Evolutionary conservation across 805 yeast genomes (phyloP), one percentile per base, ranked within the genome.

Genomic region (Wickerhamiella musiphila): DNA sequence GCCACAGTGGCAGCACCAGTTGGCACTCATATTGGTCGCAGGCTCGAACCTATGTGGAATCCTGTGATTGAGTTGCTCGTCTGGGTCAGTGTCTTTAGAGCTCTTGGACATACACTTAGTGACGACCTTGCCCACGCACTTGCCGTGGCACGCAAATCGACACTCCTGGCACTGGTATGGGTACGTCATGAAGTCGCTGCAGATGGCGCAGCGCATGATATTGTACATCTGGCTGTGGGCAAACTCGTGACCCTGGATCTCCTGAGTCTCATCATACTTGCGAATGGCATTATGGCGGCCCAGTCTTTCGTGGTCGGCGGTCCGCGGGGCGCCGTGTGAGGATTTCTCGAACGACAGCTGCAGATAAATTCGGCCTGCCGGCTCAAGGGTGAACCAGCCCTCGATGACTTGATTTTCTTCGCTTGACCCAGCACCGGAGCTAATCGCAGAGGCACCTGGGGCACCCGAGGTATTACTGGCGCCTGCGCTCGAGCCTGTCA

Each of bases 1-100:
- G 39, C 99, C 99, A 66, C 99, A 90, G 53, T 90, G 99, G 46
- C 96, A 90, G 58, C 99, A 90, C 99, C 99, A 90, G 51, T 86
- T 84, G 2, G 99, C 92, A 46, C 94, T 92, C 56, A 83, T 74
- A 49, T 90, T 90, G 12, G 90, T 68, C 18, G 73, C 70, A n/a
- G 86, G 84, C 43, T 79, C 94, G 53, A 86, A 86, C 52, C 94
- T 71, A 53, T 90, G 99, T 22, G 98, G 98, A 44, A 90, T 90
- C 42, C 93, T 78, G 54, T 90, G 96, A 48, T 90, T 90, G 53
- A 90, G 68, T 53, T 79, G 84, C 76, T 60, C 74, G 45, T 74
- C 84, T 39, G 72, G 78, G 43, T 70, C 75, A 14, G 63, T 52
- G 13, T 43, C 46, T 15, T 12, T 18, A 12, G 9, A 13, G 36